Evolutionary conservation across 2,329 filamentous ascomycete genomes (phyloP), one percentile per base, ranked within the genome.

Genomic region (Gaeumannomyces tritici): DNA sequence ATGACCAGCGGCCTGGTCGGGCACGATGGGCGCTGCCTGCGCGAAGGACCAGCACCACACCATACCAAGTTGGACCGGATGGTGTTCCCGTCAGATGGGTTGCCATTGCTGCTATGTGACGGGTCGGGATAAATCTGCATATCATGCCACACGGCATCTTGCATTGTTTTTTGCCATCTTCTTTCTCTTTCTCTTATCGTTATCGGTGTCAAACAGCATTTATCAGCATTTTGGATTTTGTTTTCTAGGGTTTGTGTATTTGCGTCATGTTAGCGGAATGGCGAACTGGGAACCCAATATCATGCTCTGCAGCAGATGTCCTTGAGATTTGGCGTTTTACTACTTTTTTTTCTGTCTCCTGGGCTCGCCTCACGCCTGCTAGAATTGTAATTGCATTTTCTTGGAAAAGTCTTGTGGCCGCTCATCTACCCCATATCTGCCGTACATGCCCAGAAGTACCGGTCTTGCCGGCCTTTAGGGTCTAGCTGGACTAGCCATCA

Each of bases 1-100:
- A 87, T 67, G 83, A 86, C 67, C 81, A 85, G 66, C 81, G 81
- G 62, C 84, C 86, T n/a, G 86, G 86, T 31, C 81, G 86, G 59
- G 86, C 86, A n/a, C 81, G 84, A 58, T 87, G 86, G 80, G 82
- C 85, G 9, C 77, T 89, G n/a, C 86, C 87, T 12, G 84, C 86
- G n/a, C 78, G 86, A 65, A 84, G 84, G 70, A 73, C 79, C 51
- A 75, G 75, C 63, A 74, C 74, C 51, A 83, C 77, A 68, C 76
- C 79, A 13, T 87, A 87, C 72, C 80, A 81, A 64, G 78, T 87
- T 64, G 78, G 82, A 51, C 67, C 78, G 47, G 80, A 85, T 64
- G 85, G 85, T 31, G 79, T 88, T 42, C 85, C 85, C 26, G 75
- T 77, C 26, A 77, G 85, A 67, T 88, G 85, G 85, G 76, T 84